A percentile compares a stretch with the other conserved stretches of the same genome.
Evolutionary conservation across 2,329 filamentous ascomycete species (phyloP).

Genomic region (Ophiostoma sp.): DNA sequence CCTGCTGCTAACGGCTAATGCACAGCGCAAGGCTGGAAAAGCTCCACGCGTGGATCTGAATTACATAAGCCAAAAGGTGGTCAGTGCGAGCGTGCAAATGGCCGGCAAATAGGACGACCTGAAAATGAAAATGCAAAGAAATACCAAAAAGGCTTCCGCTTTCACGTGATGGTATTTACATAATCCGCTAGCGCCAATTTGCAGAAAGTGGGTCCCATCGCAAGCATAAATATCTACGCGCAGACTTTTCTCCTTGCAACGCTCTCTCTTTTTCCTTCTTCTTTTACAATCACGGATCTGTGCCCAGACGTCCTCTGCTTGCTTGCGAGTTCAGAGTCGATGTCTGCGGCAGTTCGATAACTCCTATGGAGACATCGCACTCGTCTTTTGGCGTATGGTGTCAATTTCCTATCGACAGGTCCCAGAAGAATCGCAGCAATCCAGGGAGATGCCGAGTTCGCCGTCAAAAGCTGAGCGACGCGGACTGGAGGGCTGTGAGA

Average conservation of each 20-base stretch:
- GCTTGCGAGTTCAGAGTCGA: constrained; percentile 63
- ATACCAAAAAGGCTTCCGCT: neutral
- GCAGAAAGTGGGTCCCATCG: neutral
- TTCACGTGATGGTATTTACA: constrained; percentile 8
- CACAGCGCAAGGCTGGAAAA: constrained; percentile 15
- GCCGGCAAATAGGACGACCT: too few relatives aligned
- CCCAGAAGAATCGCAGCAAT: constrained; percentile 65
- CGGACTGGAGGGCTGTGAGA: constrained; percentile 51
- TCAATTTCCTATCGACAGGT: constrained; percentile 95
- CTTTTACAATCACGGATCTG: constrained; percentile 64
- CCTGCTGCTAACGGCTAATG: neutral
- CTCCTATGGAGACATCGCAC: constrained; percentile 68
- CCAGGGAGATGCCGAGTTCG: constrained; percentile 60
- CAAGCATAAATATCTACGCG: constrained; percentile 17
- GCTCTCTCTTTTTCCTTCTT: constrained; percentile 32
- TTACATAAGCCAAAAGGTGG: constrained; percentile 23
- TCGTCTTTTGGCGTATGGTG: constrained; percentile 54
- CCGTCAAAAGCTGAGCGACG: constrained; percentile 63
- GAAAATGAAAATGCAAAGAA: neutral
- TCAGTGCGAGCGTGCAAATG: constrained; percentile 16
- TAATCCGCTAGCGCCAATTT: neutral
- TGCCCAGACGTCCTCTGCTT: constrained; percentile 72
- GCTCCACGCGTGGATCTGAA: constrained; percentile 24
- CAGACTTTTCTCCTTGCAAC: constrained; percentile 34
- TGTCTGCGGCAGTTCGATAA: constrained; percentile 79